phyloP scores from a whole-genome alignment of 352 stramenopile genomes.

The Pilasporangium apinafurcum region DNA sequence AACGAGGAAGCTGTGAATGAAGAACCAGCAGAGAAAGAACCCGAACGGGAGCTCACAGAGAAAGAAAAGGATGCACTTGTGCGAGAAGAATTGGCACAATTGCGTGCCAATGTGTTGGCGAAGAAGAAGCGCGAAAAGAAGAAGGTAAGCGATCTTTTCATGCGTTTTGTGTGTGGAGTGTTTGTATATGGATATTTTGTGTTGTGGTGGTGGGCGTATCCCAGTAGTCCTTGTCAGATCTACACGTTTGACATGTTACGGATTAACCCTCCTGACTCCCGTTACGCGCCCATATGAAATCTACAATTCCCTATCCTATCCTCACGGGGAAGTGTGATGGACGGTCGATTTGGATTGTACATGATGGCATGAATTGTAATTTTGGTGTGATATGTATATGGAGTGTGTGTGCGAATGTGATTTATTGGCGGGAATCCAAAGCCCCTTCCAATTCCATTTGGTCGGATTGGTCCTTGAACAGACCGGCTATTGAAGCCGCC shows the following conservation, averaged over 20 bases:
- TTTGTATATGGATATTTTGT: conserved; percentile 13
- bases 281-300: conserved; percentile 79
- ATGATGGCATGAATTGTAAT: conserved; percentile 16
- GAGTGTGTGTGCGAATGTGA: conserved; percentile 9
- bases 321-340: conserved; percentile 35
- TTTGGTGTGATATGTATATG: conserved; percentile 1
- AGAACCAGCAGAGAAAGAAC: conserved; percentile 21
- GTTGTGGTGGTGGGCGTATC: conserved; percentile 47
- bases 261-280: conserved; percentile 90
- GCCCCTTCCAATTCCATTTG: conserved; percentile 75
- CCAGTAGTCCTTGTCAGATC: conserved; percentile 86
- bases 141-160: conserved; percentile 45
- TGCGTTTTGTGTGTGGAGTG: conserved; percentile 12
- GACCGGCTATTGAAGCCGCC: conserved; percentile 90
- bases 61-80: conserved; percentile 80
- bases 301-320: conserved; percentile 46
- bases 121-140: conserved; percentile 91
- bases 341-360: conserved; percentile 74
- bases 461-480: conserved; percentile 88
- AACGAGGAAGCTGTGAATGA: conserved; percentile 30
- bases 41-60: conserved; percentile 58
- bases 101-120: conserved; percentile 62
- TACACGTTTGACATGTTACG: conserved; percentile 76
- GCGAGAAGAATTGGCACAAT: conserved; percentile 76
- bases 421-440: conserved; percentile 75